Evolutionary conservation across 768 basidiomycete species (phyloP).

Genomic region (Lactifluus pinguis): DNA sequence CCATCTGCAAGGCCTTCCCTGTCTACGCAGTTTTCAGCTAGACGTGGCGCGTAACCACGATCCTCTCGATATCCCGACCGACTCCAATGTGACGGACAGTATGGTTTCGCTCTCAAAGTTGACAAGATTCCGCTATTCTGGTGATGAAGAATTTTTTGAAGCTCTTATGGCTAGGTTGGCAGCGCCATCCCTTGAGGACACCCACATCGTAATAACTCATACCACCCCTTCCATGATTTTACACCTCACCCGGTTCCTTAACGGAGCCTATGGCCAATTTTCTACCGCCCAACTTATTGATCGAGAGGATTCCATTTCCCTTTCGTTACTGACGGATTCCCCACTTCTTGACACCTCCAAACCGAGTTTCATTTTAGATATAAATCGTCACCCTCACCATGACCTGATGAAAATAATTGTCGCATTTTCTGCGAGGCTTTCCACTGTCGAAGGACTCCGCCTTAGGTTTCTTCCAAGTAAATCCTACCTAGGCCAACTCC

Average conservation of each 20-base stretch:
- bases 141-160: not conserved
- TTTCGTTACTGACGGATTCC: not conserved
- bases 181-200: not conserved
- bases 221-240: not conserved
- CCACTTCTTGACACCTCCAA: not conserved
- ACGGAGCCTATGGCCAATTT: not conserved
- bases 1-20: not conserved
- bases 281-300: not conserved
- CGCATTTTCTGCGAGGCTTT: not conserved
- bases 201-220: not conserved
- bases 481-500: not conserved
- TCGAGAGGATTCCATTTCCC: accelerated
- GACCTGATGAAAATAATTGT: not conserved
- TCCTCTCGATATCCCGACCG: not conserved
- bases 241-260: not conserved
- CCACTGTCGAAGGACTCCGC: not conserved
- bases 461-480: not conserved
- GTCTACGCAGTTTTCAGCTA: not conserved
- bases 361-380: not conserved
- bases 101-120: not conserved
- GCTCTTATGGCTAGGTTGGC: not conserved
- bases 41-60: too few species aligned
- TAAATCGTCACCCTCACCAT: not conserved
- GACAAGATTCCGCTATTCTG: not conserved
- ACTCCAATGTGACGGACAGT: too few species aligned